These are phyloP conservation scores for Kandelia obovata DNA, from an alignment of 345 rosid genomes.

Conservation along the genomic window DNA sequence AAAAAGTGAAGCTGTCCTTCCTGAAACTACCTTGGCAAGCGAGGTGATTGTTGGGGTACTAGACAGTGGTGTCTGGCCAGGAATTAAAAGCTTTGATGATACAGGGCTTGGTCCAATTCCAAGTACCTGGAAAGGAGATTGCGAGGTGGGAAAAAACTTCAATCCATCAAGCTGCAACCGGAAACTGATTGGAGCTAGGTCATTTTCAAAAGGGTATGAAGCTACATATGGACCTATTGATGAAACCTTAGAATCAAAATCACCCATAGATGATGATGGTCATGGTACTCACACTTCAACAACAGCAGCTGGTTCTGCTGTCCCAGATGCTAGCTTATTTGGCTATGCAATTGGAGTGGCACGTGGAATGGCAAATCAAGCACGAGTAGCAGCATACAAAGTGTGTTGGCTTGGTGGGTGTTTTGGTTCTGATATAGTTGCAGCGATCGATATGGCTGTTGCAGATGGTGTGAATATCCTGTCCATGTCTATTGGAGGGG, in stretches of 20 bases:
- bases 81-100: conserved; percentile 23
- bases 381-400: conserved; percentile 28
- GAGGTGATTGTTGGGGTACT: conserved; percentile 28
- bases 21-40: conserved; percentile 11
- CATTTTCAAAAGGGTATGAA: conserved; percentile 26
- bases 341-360: conserved; percentile 28
- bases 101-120: conserved; percentile 33
- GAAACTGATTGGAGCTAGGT: conserved; percentile 32
- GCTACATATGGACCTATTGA: conserved; percentile 28
- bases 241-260: conserved; percentile 23
- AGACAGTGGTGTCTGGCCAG: conserved; percentile 37
- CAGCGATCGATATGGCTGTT: conserved; percentile 24
- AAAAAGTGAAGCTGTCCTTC: conserved; percentile 8
- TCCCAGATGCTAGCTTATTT: conserved; percentile 28
- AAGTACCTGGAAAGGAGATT: conserved; percentile 27
- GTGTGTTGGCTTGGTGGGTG: conserved; percentile 30
- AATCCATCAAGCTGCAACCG: conserved; percentile 28
- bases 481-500: conserved; percentile 27
- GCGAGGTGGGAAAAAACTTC: conserved; percentile 27
- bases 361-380: conserved; percentile 30
- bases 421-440: conserved; percentile 25
- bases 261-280: conserved; percentile 33
- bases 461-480: conserved; percentile 26
- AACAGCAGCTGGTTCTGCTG: conserved; percentile 30
- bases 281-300: conserved; percentile 35